Percentiles rank a stretch among this genome's conserved stretches.
Evolutionary conservation across 352 stramenopile species (phyloP).

Genomic region (Pythium brachiatum): DNA sequence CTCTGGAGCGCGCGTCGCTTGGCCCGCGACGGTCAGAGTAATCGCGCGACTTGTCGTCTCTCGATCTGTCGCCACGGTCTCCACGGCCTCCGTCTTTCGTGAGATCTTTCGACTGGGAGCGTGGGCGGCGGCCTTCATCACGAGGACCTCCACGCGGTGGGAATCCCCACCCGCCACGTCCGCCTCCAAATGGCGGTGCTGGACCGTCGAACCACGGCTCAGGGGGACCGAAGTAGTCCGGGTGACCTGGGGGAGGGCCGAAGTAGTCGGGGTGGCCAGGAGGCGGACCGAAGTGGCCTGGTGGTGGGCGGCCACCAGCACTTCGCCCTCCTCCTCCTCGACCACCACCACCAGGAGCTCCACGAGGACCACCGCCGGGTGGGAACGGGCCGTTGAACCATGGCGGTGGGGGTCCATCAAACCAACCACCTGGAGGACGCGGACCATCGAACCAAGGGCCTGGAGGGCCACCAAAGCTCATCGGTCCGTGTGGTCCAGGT

Average conservation of each 20-base stretch:
- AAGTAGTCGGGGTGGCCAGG: slow-evolving; percentile 66
- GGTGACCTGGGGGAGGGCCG: slow-evolving; percentile 61
- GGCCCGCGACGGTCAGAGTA: slow-evolving; percentile 12
- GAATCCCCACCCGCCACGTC: slow-evolving; percentile 40
- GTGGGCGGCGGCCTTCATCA: slow-evolving; percentile 43
- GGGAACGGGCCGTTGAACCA: slow-evolving; percentile 83
- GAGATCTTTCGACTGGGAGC: slow-evolving; percentile 41
- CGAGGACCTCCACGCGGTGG: slow-evolving; percentile 30
- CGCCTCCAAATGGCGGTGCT: slow-evolving; percentile 45
- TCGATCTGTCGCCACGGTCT: slow-evolving; percentile 26
- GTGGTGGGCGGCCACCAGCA: slow-evolving; percentile 46
- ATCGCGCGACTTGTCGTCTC: slow-evolving; percentile 31
- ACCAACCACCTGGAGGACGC: slow-evolving; percentile 67
- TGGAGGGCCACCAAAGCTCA: slow-evolving; percentile 49
- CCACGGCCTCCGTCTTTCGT: slow-evolving; percentile 29
- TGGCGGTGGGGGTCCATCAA: slow-evolving; percentile 61
- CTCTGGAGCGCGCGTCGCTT: slow-evolving; percentile 23
- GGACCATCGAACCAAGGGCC: slow-evolving; percentile 75
- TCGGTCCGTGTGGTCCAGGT: slow-evolving; percentile 34
- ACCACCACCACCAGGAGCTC: slow-evolving; percentile 34
- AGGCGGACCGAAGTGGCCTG: slow-evolving; percentile 67
- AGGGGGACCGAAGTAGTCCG: slow-evolving; percentile 74
- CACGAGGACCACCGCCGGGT: slow-evolving; percentile 41
- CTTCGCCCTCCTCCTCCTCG: slow-evolving; percentile 40
- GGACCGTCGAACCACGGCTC: slow-evolving; percentile 69